phyloP scores from a whole-genome alignment of 768 basidiomycete genomes.

The Artomyces pyxidatus region DNA sequence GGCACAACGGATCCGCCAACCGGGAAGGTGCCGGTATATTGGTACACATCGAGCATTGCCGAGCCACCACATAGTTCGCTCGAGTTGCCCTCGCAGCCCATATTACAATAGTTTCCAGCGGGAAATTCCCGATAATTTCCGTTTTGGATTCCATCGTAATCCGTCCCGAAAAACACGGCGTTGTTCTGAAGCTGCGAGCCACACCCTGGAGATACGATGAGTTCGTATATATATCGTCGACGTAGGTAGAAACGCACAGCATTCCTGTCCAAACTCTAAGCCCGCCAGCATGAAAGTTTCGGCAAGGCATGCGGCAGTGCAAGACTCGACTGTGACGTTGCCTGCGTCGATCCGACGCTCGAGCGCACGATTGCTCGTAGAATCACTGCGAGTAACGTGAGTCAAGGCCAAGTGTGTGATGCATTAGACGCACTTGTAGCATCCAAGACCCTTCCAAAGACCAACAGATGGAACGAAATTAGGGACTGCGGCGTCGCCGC shows the following conservation, averaged over 20 bases:
- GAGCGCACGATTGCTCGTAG: constrained; percentile 6
- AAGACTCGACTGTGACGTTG: neutral
- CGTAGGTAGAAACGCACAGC: neutral
- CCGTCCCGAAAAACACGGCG: neutral
- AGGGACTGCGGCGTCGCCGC: constrained; percentile 41
- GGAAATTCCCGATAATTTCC: neutral
- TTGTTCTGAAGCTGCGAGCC: neutral
- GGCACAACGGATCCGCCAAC: neutral
- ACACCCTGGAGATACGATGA: neutral
- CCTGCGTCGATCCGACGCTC: neutral
- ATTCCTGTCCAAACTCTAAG: constrained; percentile 1
- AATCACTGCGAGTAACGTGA: constrained; percentile 22
- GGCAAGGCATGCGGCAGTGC: neutral
- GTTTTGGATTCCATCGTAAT: neutral
- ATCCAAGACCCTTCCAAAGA: constrained; percentile 63
- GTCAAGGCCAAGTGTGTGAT: neutral
- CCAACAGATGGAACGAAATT: constrained; percentile 45
- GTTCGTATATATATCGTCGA: neutral
- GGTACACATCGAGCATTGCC: neutral
- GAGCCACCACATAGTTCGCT: constrained; percentile 1
- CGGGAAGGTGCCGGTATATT: constrained; percentile 1
- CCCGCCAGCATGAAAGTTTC: neutral
- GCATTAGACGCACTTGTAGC: constrained; percentile 45
- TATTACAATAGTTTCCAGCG: neutral
- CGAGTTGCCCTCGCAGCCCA: constrained; percentile 3